These are phyloP conservation scores for Hanseniaspora guilliermondii DNA, from an alignment of 805 yeast species.

Conservation along the genomic window DNA sequence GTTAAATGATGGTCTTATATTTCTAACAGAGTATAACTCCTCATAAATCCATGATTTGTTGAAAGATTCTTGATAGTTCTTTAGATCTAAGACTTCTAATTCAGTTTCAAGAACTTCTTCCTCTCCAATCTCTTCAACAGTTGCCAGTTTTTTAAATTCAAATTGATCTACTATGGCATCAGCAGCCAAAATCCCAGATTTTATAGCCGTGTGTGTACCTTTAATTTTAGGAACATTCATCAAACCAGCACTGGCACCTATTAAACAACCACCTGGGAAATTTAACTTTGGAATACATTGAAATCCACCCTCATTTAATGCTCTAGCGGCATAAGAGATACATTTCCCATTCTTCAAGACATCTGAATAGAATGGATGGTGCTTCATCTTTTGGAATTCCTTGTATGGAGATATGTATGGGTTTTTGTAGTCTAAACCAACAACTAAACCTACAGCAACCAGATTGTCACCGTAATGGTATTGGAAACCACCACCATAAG, in stretches of 20 bases:
- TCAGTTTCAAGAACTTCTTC: slow-evolving; percentile 17
- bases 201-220: slow-evolving; percentile 97
- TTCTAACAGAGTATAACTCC: slow-evolving; percentile 75
- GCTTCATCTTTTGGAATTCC: slow-evolving; percentile 90
- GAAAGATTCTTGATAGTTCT: slow-evolving; percentile 50
- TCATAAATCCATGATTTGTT: slow-evolving; percentile 73
- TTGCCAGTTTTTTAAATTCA: slow-evolving; percentile 31
- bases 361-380: slow-evolving; percentile 68
- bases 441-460: slow-evolving; percentile 85
- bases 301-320: slow-evolving; percentile 91
- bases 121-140: slow-evolving; percentile 28
- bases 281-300: slow-evolving; percentile 83
- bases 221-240: slow-evolving; percentile 95
- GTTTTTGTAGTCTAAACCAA: slow-evolving; percentile 86
- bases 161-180: slow-evolving; percentile 54
- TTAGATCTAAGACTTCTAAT: slow-evolving; percentile 35
- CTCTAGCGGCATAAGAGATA: slow-evolving; percentile 88
- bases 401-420: slow-evolving; percentile 93
- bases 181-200: slow-evolving; percentile 90
- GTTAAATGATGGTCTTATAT: slow-evolving; percentile 84
- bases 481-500: slow-evolving; percentile 94
- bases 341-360: slow-evolving; percentile 83
- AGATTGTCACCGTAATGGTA: slow-evolving; percentile 92
- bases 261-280: slow-evolving; percentile 93
- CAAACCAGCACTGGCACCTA: slow-evolving; percentile 94